These are phyloP conservation scores for Lodderomyces orthopsilosis DNA, from an alignment of 1,139 yeast genomes.

Conservation along the genomic window DNA sequence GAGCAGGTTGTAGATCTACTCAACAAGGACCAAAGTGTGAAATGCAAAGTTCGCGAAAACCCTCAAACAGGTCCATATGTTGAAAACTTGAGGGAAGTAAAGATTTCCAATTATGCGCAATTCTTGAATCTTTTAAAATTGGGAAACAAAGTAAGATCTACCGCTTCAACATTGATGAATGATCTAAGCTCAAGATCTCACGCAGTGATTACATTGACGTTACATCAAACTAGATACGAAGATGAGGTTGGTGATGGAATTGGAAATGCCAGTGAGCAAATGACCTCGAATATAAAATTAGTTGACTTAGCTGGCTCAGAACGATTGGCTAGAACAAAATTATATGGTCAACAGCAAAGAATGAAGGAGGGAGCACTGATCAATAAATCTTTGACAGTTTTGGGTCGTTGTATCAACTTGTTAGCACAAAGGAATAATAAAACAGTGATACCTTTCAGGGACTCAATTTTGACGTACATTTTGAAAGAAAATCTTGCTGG, in stretches of 20 bases:
- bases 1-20: conserved; percentile 65
- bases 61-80: conserved; percentile 67
- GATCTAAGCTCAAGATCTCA: conserved; percentile 74
- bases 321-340: conserved; percentile 60
- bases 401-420: conserved; percentile 70
- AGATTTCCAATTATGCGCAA: conserved; percentile 42
- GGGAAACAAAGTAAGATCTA: conserved; percentile 56
- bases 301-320: conserved; percentile 87
- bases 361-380: conserved; percentile 73
- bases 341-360: conserved; percentile 56
- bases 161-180: conserved; percentile 70
- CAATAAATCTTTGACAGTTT: conserved; percentile 69
- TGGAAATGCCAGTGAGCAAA: conserved; percentile 53
- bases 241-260: conserved; percentile 18
- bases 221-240: conserved; percentile 53
- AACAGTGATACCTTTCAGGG: conserved; percentile 63
- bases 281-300: conserved; percentile 57
- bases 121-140: conserved; percentile 39
- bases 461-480: conserved; percentile 69
- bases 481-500: conserved; percentile 73
- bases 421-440: conserved; percentile 24
- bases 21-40: conserved; percentile 19
- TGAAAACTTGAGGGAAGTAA: conserved; percentile 55
- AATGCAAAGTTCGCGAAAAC: conserved; percentile 55
- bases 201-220: conserved; percentile 64